Percentiles rank a stretch among this genome's conserved stretches.
These are phyloP conservation scores for Eucalyptus tenuipes DNA, from an alignment of 345 rosid genomes.

Conservation along the genomic window DNA sequence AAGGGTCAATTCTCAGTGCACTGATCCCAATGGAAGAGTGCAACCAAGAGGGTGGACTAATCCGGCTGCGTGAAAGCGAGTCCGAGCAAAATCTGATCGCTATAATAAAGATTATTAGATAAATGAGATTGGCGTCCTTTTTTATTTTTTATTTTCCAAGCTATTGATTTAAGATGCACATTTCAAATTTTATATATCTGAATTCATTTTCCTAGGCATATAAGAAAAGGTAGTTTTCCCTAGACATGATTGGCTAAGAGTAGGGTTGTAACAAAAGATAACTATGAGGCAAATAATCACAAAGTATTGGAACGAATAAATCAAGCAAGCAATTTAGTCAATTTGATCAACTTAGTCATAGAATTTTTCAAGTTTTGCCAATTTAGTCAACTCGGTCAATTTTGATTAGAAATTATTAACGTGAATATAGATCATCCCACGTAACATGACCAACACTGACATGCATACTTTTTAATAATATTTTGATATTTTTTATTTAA, in stretches of 20 bases:
- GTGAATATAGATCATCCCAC: fast-evolving
- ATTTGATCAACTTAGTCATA: background rate
- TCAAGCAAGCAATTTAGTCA: background rate
- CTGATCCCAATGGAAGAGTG: too few relatives aligned
- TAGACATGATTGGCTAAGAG: background rate
- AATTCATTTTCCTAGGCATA: background rate
- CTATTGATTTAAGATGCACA: background rate
- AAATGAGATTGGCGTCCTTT: background rate
- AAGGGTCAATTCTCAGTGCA: background rate
- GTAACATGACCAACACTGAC: fast-evolving
- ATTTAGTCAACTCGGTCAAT: too few relatives aligned
- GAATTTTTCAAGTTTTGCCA: background rate
- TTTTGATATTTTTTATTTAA: too few relatives aligned
- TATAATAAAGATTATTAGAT: background rate
- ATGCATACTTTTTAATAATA: too few relatives aligned
- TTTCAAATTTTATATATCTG: background rate
- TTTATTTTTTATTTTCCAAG: fast-evolving
- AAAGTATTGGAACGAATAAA: background rate
- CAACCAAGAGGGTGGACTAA: background rate
- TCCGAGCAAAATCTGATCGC: background rate
- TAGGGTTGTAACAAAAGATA: background rate
- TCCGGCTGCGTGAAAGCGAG: background rate
- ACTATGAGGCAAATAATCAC: background rate
- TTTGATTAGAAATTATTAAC: too few relatives aligned
- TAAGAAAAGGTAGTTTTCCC: background rate